A percentile compares a stretch with the other conserved stretches of the same genome.
phyloP scores from a whole-genome alignment of 1,284 basidiomycete species.

The Trametes polyzona region DNA sequence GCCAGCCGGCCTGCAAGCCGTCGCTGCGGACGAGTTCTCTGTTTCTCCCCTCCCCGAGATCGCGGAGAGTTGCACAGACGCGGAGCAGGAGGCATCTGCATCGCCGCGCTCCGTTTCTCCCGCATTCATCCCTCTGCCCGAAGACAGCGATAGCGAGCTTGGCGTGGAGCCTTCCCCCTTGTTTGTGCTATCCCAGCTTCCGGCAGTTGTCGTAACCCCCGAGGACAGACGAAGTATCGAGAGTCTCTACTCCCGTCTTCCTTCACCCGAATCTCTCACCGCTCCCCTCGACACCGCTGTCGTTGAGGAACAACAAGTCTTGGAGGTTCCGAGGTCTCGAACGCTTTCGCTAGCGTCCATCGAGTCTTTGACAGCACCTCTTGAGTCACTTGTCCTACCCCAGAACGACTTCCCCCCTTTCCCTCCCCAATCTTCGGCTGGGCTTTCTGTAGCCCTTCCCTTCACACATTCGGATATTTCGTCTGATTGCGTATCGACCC shows the following conservation, averaged over 20 bases:
- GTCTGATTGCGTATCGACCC: not conserved
- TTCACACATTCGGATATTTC: not conserved
- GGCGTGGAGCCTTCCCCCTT: not conserved
- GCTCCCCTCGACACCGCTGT: slow-evolving; percentile 16
- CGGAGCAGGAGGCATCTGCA: not conserved
- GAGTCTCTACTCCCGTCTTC: slow-evolving; percentile 9
- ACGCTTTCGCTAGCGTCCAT: slow-evolving; percentile 9
- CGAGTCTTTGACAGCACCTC: slow-evolving; percentile 21
- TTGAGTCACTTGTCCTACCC: slow-evolving; percentile 11
- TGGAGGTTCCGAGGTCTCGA: not conserved
- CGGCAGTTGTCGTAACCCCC: not conserved
- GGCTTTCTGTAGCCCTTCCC: not conserved
- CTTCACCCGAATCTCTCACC: slow-evolving; percentile 12
- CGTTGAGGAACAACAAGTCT: not conserved
- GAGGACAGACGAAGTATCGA: not conserved
- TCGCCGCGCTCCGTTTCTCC: not conserved
- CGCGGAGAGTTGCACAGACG: not conserved
- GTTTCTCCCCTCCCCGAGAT: not conserved
- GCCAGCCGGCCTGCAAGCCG: not conserved
- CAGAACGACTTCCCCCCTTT: not conserved
- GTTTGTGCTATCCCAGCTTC: not conserved
- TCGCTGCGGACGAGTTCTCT: not conserved
- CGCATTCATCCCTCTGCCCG: not conserved
- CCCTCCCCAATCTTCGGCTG: not conserved
- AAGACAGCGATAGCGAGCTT: not conserved